phyloP scores from a whole-genome alignment of 257 asterid species.

The Orobanche coerulescens region DNA sequence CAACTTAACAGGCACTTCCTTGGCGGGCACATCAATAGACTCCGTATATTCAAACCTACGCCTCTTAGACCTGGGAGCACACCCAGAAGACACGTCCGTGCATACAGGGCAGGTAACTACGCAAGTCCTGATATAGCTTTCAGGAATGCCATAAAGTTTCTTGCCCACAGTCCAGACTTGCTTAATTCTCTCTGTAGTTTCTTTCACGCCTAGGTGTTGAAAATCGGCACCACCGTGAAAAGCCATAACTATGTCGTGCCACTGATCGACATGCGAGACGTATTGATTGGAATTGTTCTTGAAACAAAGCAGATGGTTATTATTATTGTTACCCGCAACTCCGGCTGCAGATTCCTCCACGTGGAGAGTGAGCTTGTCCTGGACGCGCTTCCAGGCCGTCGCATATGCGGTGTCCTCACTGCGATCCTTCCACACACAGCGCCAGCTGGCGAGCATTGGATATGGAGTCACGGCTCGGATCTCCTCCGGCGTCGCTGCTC shows the following conservation, averaged over 20 bases:
- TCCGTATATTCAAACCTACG: slow-evolving; percentile 92
- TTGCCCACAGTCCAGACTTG: slow-evolving; percentile 99
- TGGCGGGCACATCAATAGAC: slow-evolving; percentile 87
- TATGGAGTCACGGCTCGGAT: slow-evolving; percentile 69
- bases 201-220: slow-evolving; percentile 81
- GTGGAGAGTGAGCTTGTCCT: slow-evolving; percentile 75
- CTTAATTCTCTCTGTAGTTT: slow-evolving; percentile 73
- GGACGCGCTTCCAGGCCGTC: slow-evolving; percentile 97
- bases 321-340: slow-evolving; percentile 30
- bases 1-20: slow-evolving; percentile 74
- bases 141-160: slow-evolving; percentile 94
- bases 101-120: slow-evolving; percentile 77
- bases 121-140: slow-evolving; percentile 80
- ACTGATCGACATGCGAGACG: slow-evolving; percentile 83
- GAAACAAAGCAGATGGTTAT: slow-evolving; percentile 63
- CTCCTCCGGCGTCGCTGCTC: slow-evolving; percentile 78
- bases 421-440: slow-evolving; percentile 94
- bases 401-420: slow-evolving; percentile 90
- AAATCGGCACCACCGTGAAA: slow-evolving; percentile 66
- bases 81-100: slow-evolving; percentile 69
- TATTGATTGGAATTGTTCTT: slow-evolving; percentile 76
- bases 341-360: slow-evolving; percentile 23
- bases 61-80: slow-evolving; percentile 79
- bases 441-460: slow-evolving; percentile 83
- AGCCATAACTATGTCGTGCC: slow-evolving; percentile 93